phyloP scores from a whole-genome alignment of 176 grass and related monocot species.

The Eragrostis nindensis region DNA sequence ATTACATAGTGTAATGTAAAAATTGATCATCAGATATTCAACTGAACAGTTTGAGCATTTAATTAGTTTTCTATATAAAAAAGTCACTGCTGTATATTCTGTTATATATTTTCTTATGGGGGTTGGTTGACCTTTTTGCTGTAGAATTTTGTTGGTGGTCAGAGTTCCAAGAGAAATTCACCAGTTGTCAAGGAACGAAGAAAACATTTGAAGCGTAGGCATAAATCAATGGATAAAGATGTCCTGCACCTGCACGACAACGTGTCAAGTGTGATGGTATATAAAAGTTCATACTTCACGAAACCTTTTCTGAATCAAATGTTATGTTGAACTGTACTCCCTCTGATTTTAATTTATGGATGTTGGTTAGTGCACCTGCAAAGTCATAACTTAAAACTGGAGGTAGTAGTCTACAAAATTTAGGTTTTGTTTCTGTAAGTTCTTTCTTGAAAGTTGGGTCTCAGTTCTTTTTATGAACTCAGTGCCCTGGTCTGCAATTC shows the following conservation, averaged over 20 bases:
- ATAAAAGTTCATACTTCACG: background rate
- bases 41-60: background rate
- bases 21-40: background rate
- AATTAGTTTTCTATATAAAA: background rate
- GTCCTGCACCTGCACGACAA: slow-evolving; percentile 32
- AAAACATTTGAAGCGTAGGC: slow-evolving; percentile 43
- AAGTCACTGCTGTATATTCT: background rate
- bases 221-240: slow-evolving; percentile 47
- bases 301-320: slow-evolving; percentile 4
- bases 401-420: background rate
- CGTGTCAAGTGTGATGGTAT: slow-evolving; percentile 46
- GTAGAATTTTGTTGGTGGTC: slow-evolving; percentile 39
- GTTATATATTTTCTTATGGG: slow-evolving; percentile 40
- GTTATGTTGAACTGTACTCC: background rate
- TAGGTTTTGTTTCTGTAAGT: background rate
- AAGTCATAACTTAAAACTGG: no score
- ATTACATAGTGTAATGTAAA: background rate
- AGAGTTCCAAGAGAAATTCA: slow-evolving; percentile 46
- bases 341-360: no score
- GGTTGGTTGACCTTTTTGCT: slow-evolving; percentile 16
- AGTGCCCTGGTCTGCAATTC: background rate
- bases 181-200: slow-evolving; percentile 41
- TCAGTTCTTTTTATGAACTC: slow-evolving; percentile 27
- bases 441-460: background rate
- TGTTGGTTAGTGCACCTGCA: no score